Evolutionary conservation across 306 rosid species (phyloP), one percentile per base, ranked within the genome.

Genomic region (Rubus parviflorus): DNA sequence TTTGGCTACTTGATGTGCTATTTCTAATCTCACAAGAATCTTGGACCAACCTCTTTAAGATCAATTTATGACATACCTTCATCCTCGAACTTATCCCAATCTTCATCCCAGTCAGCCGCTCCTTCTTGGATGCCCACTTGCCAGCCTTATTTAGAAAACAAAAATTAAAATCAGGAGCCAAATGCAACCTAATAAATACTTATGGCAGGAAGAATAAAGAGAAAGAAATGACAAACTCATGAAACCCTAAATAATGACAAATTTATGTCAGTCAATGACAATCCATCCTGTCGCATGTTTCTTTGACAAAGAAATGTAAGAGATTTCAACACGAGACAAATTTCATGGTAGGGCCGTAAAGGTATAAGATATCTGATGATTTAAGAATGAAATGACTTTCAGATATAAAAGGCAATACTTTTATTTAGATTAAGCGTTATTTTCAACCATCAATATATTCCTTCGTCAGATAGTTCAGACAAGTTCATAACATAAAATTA

Each of bases 101-200:
- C 87, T 73, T 87, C 98, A 87, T 96, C 94, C 99, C 98, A 96
- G 84, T 93, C 99, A 76, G 98, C 96, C 77, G 93, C 92, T 71
- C 83, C 96, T 77, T 84, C 94, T 83, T 89, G 97, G 84, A 96
- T 88, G 47, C 99, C 96, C 73, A 83, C 89, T 84, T 96, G 99
- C 99, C 99, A 96, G 72, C 96, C 99, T 94, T 80, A 78, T 70
- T 79, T 70, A 64, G 35, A 68, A 66, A 30, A 38, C 56, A 75
- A 82, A 47, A 62, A 72, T 57, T 76, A 42, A 83, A 40, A 30
- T 56, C 22, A 78, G 15, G 52, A 20, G 37, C 75, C 13, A 17
- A 40, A 62, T 57, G 82, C 3, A 64, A 41, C 38, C 30, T 41
- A 71, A 62, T 19, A 3, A 10, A 46, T 52, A 17, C 4, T 38